Conservation (phyloP, 768 basidiomycete species). For the Daedalea quercina region DNA sequence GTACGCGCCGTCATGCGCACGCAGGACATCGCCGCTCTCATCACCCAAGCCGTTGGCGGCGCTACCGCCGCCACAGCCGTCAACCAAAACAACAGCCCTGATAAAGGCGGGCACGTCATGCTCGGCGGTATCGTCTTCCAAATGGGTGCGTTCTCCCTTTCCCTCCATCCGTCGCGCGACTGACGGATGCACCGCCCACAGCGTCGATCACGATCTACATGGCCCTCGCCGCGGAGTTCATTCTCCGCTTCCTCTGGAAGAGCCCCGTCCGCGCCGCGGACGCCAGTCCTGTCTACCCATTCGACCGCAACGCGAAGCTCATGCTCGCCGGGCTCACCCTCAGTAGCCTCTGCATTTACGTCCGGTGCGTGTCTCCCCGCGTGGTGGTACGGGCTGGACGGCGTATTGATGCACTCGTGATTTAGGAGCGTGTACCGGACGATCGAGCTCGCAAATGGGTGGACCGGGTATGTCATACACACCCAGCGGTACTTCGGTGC, state of each 20-base stretch:
- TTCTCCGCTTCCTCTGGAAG: slow-evolving; percentile 31
- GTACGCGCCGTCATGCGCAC: neutral
- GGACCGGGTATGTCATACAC: slow-evolving; percentile 41
- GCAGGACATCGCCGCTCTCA: slow-evolving; percentile 50
- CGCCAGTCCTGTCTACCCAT: slow-evolving; percentile 3
- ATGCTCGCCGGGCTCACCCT: slow-evolving; percentile 31
- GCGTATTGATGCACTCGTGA: neutral
- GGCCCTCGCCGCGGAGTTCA: slow-evolving; percentile 37
- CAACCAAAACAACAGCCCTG: slow-evolving; percentile 15
- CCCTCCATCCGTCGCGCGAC: neutral
- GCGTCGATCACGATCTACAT: slow-evolving; percentile 37
- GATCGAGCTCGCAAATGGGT: slow-evolving; percentile 42
- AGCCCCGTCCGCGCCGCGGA: slow-evolving; percentile 22
- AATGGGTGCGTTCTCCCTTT: slow-evolving; percentile 28
- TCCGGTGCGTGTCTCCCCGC: slow-evolving; percentile 31
- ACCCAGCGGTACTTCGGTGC: slow-evolving; percentile 44
- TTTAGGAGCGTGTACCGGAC: slow-evolving; percentile 54
- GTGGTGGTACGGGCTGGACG: slow-evolving; percentile 8
- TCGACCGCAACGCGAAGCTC: slow-evolving; percentile 19
- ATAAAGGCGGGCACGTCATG: slow-evolving; percentile 48
- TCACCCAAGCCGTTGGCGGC: slow-evolving; percentile 60
- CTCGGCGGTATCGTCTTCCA: slow-evolving; percentile 62
- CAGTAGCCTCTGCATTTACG: slow-evolving; percentile 40
- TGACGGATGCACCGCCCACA: slow-evolving; percentile 5
- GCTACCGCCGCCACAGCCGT: slow-evolving; percentile 34